Conservation (phyloP, 176 grass and related monocot genomes). For the Eremochloa ophiuroides region DNA sequence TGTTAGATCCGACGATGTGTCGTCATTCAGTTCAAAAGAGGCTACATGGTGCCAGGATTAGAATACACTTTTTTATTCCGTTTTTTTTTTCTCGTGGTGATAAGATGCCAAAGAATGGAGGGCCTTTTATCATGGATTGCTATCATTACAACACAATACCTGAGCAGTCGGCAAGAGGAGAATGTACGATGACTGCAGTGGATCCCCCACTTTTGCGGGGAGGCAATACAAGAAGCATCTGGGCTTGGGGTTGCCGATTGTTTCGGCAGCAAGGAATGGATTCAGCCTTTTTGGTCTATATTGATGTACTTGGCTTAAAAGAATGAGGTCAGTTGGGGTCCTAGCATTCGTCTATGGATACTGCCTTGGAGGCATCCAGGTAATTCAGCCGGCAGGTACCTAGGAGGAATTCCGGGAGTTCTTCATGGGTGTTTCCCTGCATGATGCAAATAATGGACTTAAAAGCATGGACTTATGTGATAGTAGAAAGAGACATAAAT, state of each 20-base stretch:
- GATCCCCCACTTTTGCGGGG: not conserved
- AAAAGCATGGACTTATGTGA: not conserved
- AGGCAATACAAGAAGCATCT: slow-evolving; percentile 7
- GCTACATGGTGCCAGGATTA: slow-evolving; percentile 7
- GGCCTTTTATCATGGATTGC: slow-evolving; percentile 14
- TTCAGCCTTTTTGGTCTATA: slow-evolving; percentile 29
- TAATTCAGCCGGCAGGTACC: slow-evolving; percentile 88
- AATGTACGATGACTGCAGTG: slow-evolving; percentile 39
- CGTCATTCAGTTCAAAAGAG: not conserved
- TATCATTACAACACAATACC: slow-evolving; percentile 36
- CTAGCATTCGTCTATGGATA: slow-evolving; percentile 62
- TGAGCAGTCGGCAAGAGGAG: slow-evolving; percentile 3
- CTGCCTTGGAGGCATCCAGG: slow-evolving; percentile 75
- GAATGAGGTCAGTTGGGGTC: slow-evolving; percentile 10
- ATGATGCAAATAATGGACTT: not conserved
- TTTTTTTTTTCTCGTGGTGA: slow-evolving; percentile 9
- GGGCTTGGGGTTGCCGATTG: not conserved
- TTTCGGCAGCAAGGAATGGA: slow-evolving; percentile 27
- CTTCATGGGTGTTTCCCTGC: slow-evolving; percentile 91
- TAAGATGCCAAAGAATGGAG: slow-evolving; percentile 24
- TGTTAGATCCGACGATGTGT: slow-evolving; percentile 23
- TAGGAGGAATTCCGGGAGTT: slow-evolving; percentile 84
- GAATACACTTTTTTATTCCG: not conserved
- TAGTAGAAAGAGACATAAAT: not conserved
- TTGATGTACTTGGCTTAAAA: slow-evolving; percentile 29